Percentiles rank a stretch among this genome's conserved stretches.
Conservation (phyloP, 352 stramenopile genomes). For the Saprolegnia parasitica region DNA sequence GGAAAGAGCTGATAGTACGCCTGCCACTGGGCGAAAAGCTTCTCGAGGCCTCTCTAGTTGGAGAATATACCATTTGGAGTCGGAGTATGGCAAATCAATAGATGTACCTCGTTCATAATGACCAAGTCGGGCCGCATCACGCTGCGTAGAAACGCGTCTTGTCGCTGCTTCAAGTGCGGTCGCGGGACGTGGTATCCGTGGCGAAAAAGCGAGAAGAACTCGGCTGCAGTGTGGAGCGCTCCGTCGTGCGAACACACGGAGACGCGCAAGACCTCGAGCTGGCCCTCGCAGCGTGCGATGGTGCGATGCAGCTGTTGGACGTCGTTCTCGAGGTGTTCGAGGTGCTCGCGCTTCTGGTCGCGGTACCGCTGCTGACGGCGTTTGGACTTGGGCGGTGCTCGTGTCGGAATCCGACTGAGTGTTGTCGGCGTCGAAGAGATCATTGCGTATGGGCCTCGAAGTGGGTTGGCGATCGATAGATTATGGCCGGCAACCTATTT, state of each 20-base stretch:
- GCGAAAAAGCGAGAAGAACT: background rate
- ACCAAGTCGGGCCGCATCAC: background rate
- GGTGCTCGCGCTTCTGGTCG: background rate
- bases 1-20: too few relatives aligned
- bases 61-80: too few relatives aligned
- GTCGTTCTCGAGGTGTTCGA: background rate
- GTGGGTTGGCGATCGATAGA: too few relatives aligned
- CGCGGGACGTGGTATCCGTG: background rate
- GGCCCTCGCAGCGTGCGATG: background rate
- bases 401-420: too few relatives aligned
- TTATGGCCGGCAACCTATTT: too few relatives aligned
- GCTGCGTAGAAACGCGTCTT: constrained; percentile 5
- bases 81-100: background rate
- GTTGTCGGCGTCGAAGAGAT: too few relatives aligned
- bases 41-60: too few relatives aligned
- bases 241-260: too few relatives aligned
- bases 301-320: background rate
- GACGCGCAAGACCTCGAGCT: background rate
- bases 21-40: too few relatives aligned
- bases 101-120: background rate
- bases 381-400: too few relatives aligned
- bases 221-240: background rate
- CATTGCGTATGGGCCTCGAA: too few relatives aligned
- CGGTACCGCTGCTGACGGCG: too few relatives aligned
- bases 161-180: background rate